Conservation (phyloP, 2,329 filamentous ascomycete genomes). For the Neocatenulostroma microsporum region DNA sequence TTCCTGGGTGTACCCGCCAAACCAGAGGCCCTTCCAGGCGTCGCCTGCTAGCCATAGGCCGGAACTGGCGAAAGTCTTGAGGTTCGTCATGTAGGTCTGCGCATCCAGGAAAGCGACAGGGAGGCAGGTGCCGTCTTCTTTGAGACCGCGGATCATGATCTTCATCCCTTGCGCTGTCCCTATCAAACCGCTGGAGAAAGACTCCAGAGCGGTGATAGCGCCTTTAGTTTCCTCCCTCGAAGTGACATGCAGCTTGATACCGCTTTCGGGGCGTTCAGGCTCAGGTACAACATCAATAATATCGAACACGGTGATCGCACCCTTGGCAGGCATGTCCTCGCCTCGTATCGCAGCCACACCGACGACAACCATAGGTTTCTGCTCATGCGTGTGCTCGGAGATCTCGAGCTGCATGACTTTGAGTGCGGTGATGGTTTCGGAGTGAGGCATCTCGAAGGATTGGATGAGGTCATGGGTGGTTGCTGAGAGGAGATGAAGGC, state of each 20-base stretch:
- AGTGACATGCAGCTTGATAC: slow-evolving; percentile 74
- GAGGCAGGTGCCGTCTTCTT: slow-evolving; percentile 85
- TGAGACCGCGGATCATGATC: slow-evolving; percentile 90
- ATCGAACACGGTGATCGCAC: slow-evolving; percentile 83
- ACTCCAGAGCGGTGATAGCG: slow-evolving; percentile 75
- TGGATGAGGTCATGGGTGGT: slow-evolving; percentile 73
- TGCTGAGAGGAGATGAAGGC: slow-evolving; percentile 71
- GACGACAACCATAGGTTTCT: slow-evolving; percentile 71
- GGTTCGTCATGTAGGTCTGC: slow-evolving; percentile 83
- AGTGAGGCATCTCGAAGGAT: slow-evolving; percentile 61
- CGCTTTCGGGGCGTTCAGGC: slow-evolving; percentile 75
- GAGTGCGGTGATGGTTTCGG: slow-evolving; percentile 72
- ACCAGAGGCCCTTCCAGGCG: slow-evolving; percentile 89
- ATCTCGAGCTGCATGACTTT: slow-evolving; percentile 79
- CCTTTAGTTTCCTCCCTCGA: slow-evolving; percentile 88
- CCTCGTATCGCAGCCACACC: slow-evolving; percentile 81
- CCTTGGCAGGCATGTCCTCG: slow-evolving; percentile 80
- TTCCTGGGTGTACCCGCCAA: slow-evolving; percentile 92
- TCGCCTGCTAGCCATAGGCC: slow-evolving; percentile 84
- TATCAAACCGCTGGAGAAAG: slow-evolving; percentile 75
- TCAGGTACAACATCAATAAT: slow-evolving; percentile 87
- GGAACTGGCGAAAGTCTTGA: slow-evolving; percentile 73
- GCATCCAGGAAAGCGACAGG: slow-evolving; percentile 98
- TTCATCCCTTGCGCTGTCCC: slow-evolving; percentile 93
- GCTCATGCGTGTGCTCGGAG: slow-evolving; percentile 83